Base-by-base conservation (phyloP, 2,329 filamentous ascomycete species). In the Alternaria burnsii region DNA sequence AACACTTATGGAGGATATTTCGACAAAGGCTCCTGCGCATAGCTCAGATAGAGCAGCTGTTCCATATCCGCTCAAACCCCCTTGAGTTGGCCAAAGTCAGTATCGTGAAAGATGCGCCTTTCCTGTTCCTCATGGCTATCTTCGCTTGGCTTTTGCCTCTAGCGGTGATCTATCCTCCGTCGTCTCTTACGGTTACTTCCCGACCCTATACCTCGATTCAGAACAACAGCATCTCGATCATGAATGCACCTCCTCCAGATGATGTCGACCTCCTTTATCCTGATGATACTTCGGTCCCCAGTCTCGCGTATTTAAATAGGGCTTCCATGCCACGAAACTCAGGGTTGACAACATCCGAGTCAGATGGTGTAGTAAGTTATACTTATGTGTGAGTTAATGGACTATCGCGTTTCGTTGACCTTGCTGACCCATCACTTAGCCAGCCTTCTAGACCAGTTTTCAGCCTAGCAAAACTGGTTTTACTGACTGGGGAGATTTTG, bases 121-220 rank as follows among this genome's bases (percentile, higher is more conserved):
- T 40, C 7, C 20, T 40, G 12, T 47, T 55, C 30, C 9, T 24
- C 7, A 52, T 59, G 18, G 59, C 55, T 6, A 1, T 52, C 3
- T 51, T 34, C n/a, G 32, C 52, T 16, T 62, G 59, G 59, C 9
- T 52, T 8, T 12, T 60, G 18, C 34, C 34, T 9, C 18, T 65
- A 16, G 59, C 59, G 5, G 36, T 44, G 12, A 52, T 62, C 6
- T 65, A 62, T 30, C 62, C 62, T 2, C 62, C 62, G 11, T 42
- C 42, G 14, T 59, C 62, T 22, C 41, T 65, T 18, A 58, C 40
- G 0, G 54, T 65, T 11, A 40, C 34, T 11, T 52, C 36, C 7
- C 7, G 30, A 9, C 34, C 62, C 5, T 41, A 48, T 11, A 9
- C 42, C 3, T 12, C 2, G 22, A 44, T 28, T 1, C 1, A 16